phyloP scores from a whole-genome alignment of 176 grass and related monocot species.

The Cymbopogon citratus region DNA sequence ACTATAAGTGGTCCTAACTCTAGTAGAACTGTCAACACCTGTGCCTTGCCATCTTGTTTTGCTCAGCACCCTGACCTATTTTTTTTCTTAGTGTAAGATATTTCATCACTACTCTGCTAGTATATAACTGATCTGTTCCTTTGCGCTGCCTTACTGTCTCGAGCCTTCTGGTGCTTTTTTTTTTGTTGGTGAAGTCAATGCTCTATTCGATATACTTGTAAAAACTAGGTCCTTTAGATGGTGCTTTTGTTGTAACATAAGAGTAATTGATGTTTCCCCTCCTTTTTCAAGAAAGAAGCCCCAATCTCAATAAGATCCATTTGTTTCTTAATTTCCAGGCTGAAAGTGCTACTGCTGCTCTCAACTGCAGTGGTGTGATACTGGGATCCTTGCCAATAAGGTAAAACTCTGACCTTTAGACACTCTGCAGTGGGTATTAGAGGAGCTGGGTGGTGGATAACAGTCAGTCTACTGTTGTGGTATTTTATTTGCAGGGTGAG shows the following conservation, averaged over 20 bases:
- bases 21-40: no score
- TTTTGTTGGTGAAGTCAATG: not conserved
- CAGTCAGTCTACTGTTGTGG: not conserved
- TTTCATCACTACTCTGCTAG: no score
- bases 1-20: no score
- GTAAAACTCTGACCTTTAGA: slow-evolving; percentile 27
- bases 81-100: no score
- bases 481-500: slow-evolving; percentile 78
- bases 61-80: no score
- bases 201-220: not conserved
- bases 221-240: not conserved
- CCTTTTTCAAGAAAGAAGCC: not conserved
- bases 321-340: slow-evolving; percentile 54
- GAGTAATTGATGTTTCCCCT: not conserved
- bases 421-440: not conserved
- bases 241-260: not conserved
- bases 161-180: no score
- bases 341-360: slow-evolving; percentile 96
- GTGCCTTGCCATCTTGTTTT: no score
- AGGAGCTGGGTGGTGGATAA: not conserved
- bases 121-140: no score
- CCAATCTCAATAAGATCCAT: slow-evolving; percentile 10
- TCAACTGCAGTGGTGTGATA: slow-evolving; percentile 92
- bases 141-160: no score
- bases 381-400: slow-evolving; percentile 94